Evolutionary conservation across 345 rosid species (phyloP).

Genomic region (Eucalyptus grandis): DNA sequence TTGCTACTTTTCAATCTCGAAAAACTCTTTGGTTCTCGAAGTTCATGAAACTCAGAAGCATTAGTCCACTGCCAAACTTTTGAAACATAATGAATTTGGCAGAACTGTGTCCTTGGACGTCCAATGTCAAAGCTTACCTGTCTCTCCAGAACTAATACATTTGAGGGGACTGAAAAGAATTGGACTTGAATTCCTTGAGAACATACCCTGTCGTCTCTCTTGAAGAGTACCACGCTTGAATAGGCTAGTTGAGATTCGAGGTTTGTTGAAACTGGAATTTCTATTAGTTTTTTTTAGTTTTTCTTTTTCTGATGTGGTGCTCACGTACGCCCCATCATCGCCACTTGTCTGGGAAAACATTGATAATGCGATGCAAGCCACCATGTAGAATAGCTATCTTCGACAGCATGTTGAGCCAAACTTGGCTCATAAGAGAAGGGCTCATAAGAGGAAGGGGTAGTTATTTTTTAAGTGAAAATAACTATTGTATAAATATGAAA

Average conservation of each 20-base stretch:
- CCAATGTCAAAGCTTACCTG: neutral
- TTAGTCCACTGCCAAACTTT: neutral
- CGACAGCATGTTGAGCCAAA: neutral
- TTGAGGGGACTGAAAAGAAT: neutral
- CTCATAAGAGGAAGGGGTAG: accelerated
- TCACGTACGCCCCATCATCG: neutral
- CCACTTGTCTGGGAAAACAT: neutral
- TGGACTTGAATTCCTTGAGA: neutral
- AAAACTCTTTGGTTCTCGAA: neutral
- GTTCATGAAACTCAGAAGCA: neutral
- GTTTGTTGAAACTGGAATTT: neutral
- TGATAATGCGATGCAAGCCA: neutral
- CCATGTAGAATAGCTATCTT: neutral
- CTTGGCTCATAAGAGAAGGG: accelerated
- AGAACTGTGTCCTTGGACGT: neutral
- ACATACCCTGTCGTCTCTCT: neutral
- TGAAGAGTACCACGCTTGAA: neutral
- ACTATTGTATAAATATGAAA: too few relatives aligned
- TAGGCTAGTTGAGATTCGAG: neutral
- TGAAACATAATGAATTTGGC: neutral
- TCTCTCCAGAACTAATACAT: neutral
- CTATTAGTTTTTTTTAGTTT: neutral
- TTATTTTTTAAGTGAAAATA: too few relatives aligned
- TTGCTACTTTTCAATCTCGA: neutral
- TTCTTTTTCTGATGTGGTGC: neutral